phyloP scores from a whole-genome alignment of 768 basidiomycete species.

The Tylopilus sp. region DNA sequence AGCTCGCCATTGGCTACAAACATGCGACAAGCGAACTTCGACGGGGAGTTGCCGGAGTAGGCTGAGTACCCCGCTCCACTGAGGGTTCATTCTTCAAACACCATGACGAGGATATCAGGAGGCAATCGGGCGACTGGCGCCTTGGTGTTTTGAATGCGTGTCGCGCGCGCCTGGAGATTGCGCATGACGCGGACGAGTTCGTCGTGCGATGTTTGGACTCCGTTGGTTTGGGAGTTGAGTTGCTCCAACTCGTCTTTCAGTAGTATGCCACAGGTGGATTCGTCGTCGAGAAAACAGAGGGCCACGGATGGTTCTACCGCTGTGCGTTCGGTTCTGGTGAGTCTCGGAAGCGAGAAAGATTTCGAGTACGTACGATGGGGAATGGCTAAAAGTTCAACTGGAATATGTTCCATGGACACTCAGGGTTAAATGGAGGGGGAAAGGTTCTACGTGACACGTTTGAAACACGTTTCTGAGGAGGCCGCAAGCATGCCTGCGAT shows the following conservation, averaged over 20 bases:
- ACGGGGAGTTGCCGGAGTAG: conserved; percentile 32
- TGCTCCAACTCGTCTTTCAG: conserved; percentile 26
- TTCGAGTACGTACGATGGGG: conserved; percentile 20
- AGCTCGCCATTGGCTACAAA: conserved; percentile 33
- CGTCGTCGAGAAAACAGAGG: conserved; percentile 23
- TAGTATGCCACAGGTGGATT: conserved; percentile 2
- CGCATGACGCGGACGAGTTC: conserved; percentile 26
- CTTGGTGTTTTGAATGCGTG: conserved; percentile 30
- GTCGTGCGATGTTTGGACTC: conserved; percentile 29
- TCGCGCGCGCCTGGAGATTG: conserved; percentile 27
- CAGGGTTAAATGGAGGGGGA: conserved; percentile 26
- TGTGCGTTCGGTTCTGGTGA: neutral
- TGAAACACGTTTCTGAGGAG: conserved; percentile 29
- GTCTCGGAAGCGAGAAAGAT: neutral
- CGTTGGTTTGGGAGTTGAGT: conserved; percentile 23
- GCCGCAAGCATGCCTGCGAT: conserved; percentile 11
- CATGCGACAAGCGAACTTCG: conserved; percentile 34
- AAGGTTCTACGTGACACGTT: conserved; percentile 21
- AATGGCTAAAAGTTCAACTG: conserved; percentile 17
- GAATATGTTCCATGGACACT: conserved; percentile 19
- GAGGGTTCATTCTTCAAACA: conserved; percentile 32
- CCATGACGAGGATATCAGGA: conserved; percentile 30
- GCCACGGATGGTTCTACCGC: conserved; percentile 19
- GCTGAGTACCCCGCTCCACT: conserved; percentile 32
- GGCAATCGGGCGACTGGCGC: conserved; percentile 30